Base-by-base conservation (phyloP, 2,329 filamentous ascomycete genomes). In the Pseudogymnoascus sp. region DNA sequence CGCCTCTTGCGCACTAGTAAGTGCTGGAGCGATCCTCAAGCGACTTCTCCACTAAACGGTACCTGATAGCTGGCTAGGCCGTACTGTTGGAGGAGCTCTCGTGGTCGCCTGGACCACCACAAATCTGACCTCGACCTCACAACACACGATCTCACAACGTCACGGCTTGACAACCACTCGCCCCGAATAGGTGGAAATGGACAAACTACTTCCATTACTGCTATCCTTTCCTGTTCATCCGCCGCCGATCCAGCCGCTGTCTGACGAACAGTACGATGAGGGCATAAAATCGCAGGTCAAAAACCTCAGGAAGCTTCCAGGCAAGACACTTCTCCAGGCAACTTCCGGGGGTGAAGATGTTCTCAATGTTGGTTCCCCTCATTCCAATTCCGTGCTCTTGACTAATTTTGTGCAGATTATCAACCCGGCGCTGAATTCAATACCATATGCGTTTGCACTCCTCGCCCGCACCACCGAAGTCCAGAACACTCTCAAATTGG, bases 391-490 rank as follows among this genome's bases (percentile, higher is more conserved):
- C 2, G 10, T 59, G 3, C 12, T 59, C 4, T 59, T 59, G 12
- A 25, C 55, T 59, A 25, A 58, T 2, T n/a, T 18, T 31, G 35
- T 27, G 10, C 39, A 72, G 67, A 64, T 70, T 36, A 66, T 73
- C 21, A 77, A 87, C 67, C 84, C 86, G 18, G 72, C 78, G 6
- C 72, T 77, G 39, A 83, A 88, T 70, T 81, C 82, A 15, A 77
- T 87, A 64, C 76, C 82, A 7, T 88, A 86, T 72, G 73, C 85
- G 59, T 79, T 77, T 64, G 75, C 82, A 55, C 76, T 88, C 37
- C 72, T 77, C 55, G 75, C 77, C 33, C 78, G 80, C 64, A 76
- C 84, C 62, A 70, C 75, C 39, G 71, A 67, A 42, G 35, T 69
- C 33, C 70, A 75, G 68, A 72, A 75, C 67, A 71, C 69, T 61